Evolutionary conservation across 1,284 basidiomycete genomes (phyloP).

Genomic region (Vanrija humicola): DNA sequence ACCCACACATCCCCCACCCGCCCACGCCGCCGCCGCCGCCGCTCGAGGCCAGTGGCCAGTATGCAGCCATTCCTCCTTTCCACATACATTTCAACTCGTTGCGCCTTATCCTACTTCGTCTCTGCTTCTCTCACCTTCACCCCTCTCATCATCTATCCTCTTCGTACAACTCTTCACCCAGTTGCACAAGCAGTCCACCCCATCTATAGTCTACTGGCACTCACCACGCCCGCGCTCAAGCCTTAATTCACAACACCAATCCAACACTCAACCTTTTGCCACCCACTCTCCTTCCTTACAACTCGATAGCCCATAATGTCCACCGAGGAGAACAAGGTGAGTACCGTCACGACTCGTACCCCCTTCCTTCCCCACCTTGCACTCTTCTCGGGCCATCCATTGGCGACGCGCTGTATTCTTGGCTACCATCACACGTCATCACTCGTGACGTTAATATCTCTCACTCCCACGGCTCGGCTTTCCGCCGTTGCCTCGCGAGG

Average conservation of each 20-base stretch:
- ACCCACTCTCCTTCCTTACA: constrained; percentile 4
- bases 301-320: constrained; percentile 11
- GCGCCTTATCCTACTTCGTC: no score
- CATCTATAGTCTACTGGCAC: no score
- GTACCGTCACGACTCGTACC: background rate
- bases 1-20: no score
- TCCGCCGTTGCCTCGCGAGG: background rate
- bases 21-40: no score
- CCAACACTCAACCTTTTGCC: constrained; percentile 1
- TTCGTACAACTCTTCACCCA: no score
- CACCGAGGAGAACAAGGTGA: constrained; percentile 24
- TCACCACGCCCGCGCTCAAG: no score
- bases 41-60: background rate
- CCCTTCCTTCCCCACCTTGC: background rate
- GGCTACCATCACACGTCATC: background rate
- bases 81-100: no score
- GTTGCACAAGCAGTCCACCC: no score
- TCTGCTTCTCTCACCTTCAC: no score
- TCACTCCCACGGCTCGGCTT: background rate
- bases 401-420: background rate
- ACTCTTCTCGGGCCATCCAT: background rate
- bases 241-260: background rate
- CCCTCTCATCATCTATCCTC: no score
- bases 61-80: no score
- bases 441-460: background rate